Evolutionary conservation across 257 asterid species (phyloP).

Genomic region (Paraleonurus japonicus): DNA sequence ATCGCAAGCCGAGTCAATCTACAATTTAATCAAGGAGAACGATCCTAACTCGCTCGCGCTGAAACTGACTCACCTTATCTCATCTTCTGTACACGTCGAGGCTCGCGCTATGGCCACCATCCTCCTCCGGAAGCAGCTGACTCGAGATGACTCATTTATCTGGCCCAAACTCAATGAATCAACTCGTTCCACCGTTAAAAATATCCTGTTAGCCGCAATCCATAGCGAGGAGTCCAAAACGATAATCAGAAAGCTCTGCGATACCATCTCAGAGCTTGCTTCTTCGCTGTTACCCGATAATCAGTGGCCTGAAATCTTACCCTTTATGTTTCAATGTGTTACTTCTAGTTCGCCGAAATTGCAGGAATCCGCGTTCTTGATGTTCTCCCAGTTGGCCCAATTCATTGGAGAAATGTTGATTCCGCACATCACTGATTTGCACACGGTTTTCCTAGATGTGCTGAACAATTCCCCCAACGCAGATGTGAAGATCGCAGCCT

Average conservation of each 20-base stretch:
- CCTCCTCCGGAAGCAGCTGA: slow-evolving; percentile 82
- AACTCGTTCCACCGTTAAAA: slow-evolving; percentile 61
- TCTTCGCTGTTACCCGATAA: slow-evolving; percentile 80
- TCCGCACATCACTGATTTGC: slow-evolving; percentile 78
- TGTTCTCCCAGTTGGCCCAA: slow-evolving; percentile 82
- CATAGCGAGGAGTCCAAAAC: slow-evolving; percentile 61
- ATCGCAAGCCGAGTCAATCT: slow-evolving; percentile 85
- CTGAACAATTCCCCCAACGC: slow-evolving; percentile 52
- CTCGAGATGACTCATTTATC: slow-evolving; percentile 70
- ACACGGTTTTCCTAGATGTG: slow-evolving; percentile 64
- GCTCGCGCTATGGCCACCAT: slow-evolving; percentile 84
- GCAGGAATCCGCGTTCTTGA: slow-evolving; percentile 84
- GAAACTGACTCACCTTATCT: slow-evolving; percentile 66
- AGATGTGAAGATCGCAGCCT: slow-evolving; percentile 89
- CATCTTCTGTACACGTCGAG: slow-evolving; percentile 51
- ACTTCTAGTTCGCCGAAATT: slow-evolving; percentile 58
- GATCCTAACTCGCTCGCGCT: slow-evolving; percentile 78
- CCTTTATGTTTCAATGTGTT: slow-evolving; percentile 92
- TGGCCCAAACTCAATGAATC: slow-evolving; percentile 68
- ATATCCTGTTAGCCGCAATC: slow-evolving; percentile 46
- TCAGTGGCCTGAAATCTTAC: slow-evolving; percentile 87
- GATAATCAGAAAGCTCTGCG: slow-evolving; percentile 69
- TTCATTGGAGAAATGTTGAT: slow-evolving; percentile 64
- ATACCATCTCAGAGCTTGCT: slow-evolving; percentile 85
- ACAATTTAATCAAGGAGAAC: slow-evolving; percentile 74